Conservation (phyloP, 306 rosid genomes). For the Pyrus pyrifolia region DNA sequence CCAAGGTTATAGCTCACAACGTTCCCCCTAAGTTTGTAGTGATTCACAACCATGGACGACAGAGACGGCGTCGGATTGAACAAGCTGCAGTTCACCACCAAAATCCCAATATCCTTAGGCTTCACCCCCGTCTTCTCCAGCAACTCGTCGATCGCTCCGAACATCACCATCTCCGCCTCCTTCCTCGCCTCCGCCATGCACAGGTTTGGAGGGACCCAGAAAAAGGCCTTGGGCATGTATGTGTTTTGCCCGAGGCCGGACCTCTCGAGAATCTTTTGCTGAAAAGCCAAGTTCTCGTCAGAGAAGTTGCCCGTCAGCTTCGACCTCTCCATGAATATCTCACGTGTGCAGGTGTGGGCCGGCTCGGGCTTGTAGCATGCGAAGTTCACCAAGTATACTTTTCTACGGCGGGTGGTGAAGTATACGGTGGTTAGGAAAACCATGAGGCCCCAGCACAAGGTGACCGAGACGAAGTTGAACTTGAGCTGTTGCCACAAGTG, state of each 20-base stretch:
- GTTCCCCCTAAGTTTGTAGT: slow-evolving; percentile 70
- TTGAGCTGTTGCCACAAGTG: slow-evolving; percentile 45
- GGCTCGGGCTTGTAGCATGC: slow-evolving; percentile 61
- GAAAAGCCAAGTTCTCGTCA: slow-evolving; percentile 55
- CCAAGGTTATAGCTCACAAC: slow-evolving; percentile 72
- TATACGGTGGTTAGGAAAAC: slow-evolving; percentile 66
- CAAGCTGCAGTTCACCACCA: slow-evolving; percentile 84
- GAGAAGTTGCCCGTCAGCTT: slow-evolving; percentile 35
- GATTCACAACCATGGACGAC: slow-evolving; percentile 86
- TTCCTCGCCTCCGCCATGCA: slow-evolving; percentile 83
- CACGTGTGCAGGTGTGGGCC: slow-evolving; percentile 38
- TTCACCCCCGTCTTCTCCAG: slow-evolving; percentile 70
- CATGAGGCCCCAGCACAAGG: slow-evolving; percentile 34
- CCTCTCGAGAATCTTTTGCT: slow-evolving; percentile 71
- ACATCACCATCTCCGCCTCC: slow-evolving; percentile 87
- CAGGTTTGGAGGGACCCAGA: slow-evolving; percentile 66
- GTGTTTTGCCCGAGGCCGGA: slow-evolving; percentile 77
- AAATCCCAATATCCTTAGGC: slow-evolving; percentile 84
- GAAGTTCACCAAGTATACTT: slow-evolving; percentile 53
- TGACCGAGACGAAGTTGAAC: slow-evolving; percentile 45
- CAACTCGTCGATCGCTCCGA: slow-evolving; percentile 82
- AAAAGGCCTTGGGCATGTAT: slow-evolving; percentile 55
- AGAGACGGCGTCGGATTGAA: slow-evolving; percentile 90
- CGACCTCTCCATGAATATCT: slow-evolving; percentile 45
- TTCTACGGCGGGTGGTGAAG: slow-evolving; percentile 69